These are phyloP conservation scores for Metschnikowia anglica DNA, from an alignment of 805 yeast genomes.

Conservation along the genomic window DNA sequence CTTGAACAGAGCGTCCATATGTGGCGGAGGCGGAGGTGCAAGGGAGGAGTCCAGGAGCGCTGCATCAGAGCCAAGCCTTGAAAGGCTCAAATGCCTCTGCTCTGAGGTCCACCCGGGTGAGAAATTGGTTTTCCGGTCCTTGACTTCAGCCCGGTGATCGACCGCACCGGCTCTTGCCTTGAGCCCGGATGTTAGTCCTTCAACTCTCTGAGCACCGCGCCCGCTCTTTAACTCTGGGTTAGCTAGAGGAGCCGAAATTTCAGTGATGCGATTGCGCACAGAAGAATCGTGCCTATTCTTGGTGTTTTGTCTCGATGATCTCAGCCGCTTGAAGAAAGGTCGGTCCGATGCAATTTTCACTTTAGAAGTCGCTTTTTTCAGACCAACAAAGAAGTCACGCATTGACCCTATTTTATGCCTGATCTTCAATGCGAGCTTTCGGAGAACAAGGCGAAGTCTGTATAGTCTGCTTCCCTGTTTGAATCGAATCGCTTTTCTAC, in stretches of 20 bases:
- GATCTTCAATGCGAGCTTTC: conserved; percentile 21
- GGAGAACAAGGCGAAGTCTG: conserved; percentile 24
- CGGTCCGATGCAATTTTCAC: conserved; percentile 5
- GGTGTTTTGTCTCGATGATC: not conserved
- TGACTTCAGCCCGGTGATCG: not conserved
- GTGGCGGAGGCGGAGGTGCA: conserved; percentile 20
- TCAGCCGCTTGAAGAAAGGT: conserved; percentile 5
- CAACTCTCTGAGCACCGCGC: conserved; percentile 29
- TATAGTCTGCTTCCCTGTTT: conserved; percentile 35
- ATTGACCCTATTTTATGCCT: conserved; percentile 21
- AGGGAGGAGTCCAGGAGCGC: conserved; percentile 12
- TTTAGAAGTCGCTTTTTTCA: conserved; percentile 15
- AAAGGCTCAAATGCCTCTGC: conserved; percentile 15
- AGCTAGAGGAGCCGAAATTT: conserved; percentile 32
- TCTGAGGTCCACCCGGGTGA: conserved; percentile 14
- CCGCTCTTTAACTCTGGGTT: conserved; percentile 32
- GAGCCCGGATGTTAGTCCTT: conserved; percentile 15
- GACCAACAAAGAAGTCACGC: conserved; percentile 14
- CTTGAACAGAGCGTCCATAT: conserved; percentile 6
- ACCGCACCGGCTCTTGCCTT: conserved; percentile 19
- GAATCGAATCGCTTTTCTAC: conserved; percentile 36
- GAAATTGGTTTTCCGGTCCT: not conserved
- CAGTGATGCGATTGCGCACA: conserved; percentile 1
- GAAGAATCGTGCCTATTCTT: not conserved
- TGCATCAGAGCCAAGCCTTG: conserved; percentile 4